These are phyloP conservation scores for Fusarium circinatum DNA, from an alignment of 2,329 filamentous ascomycete species.

Conservation along the genomic window DNA sequence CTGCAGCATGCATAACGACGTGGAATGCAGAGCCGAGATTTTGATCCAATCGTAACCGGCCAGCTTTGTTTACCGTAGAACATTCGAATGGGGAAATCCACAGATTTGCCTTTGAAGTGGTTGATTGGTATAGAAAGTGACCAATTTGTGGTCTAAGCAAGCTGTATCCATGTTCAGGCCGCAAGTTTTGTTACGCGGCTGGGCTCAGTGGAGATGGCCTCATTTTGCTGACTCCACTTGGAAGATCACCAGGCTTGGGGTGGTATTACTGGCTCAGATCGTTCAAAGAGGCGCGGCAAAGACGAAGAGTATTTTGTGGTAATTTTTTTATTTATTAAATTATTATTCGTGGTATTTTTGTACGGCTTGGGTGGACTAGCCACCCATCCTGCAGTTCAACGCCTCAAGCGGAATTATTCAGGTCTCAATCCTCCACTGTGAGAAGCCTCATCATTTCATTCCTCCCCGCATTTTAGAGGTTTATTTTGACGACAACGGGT, in stretches of 20 bases:
- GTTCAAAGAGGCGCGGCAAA: no score
- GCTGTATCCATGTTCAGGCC: constrained; percentile 10
- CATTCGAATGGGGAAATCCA: background rate
- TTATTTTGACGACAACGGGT: background rate
- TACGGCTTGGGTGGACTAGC: background rate
- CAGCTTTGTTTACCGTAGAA: background rate
- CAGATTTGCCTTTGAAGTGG: accelerated
- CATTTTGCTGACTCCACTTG: background rate
- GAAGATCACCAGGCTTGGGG: no score
- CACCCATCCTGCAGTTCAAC: background rate
- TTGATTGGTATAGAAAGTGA: background rate
- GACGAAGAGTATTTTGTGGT: accelerated
- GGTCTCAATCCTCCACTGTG: background rate
- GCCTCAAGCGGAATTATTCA: constrained; percentile 1
- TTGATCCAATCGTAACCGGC: constrained; percentile 4
- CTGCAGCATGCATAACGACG: constrained; percentile 17
- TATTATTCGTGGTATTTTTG: background rate
- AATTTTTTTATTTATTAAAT: background rate
- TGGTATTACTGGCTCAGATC: background rate
- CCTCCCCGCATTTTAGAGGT: accelerated
- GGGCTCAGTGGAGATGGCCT: constrained; percentile 22
- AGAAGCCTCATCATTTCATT: background rate
- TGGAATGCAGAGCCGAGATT: background rate
- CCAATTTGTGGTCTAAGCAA: background rate
- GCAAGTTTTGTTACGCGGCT: constrained; percentile 11